A percentile compares a stretch with the other conserved stretches of the same genome.
These are phyloP conservation scores for Nepenthes mirabilis DNA, from an alignment of 148 eudicot genomes.

Conservation along the genomic window DNA sequence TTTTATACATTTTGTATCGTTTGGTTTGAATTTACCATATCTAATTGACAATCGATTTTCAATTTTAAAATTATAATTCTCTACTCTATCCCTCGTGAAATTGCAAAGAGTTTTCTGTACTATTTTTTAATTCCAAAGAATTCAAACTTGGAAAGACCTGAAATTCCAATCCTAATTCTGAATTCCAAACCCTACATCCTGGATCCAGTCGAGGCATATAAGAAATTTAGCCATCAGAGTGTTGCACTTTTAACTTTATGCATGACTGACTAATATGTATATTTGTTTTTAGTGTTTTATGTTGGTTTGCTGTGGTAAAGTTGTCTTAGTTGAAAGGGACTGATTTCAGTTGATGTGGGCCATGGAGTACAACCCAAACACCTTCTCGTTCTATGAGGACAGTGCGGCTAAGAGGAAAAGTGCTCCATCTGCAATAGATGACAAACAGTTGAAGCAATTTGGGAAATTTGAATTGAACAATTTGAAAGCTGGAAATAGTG, in stretches of 20 bases:
- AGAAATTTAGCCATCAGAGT: no score
- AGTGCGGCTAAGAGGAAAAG: conserved; percentile 15
- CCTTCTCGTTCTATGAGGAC: conserved; percentile 51
- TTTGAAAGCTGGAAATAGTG: conserved; percentile 40
- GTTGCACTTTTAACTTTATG: background rate
- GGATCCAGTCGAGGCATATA: no score
- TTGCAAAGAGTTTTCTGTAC: no score
- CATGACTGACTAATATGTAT: background rate
- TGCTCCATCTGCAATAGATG: conserved; percentile 28
- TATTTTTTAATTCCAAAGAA: no score
- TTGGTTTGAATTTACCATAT: no score
- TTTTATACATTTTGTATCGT: no score
- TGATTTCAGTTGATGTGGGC: conserved; percentile 90
- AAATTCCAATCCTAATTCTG: no score
- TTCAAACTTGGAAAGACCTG: no score
- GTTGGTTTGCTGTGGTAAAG: background rate
- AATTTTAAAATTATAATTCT: no score
- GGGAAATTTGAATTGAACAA: conserved; percentile 84
- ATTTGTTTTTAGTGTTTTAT: background rate
- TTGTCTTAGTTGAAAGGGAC: conserved; percentile 6
- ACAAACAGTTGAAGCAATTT: conserved; percentile 50
- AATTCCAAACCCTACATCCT: no score
- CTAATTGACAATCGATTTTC: no score
- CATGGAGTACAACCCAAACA: conserved; percentile 93
- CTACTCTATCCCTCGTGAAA: no score